Percentiles rank a stretch among this genome's conserved stretches.
phyloP scores from a whole-genome alignment of 345 rosid genomes.

The Excoecaria agallocha region DNA sequence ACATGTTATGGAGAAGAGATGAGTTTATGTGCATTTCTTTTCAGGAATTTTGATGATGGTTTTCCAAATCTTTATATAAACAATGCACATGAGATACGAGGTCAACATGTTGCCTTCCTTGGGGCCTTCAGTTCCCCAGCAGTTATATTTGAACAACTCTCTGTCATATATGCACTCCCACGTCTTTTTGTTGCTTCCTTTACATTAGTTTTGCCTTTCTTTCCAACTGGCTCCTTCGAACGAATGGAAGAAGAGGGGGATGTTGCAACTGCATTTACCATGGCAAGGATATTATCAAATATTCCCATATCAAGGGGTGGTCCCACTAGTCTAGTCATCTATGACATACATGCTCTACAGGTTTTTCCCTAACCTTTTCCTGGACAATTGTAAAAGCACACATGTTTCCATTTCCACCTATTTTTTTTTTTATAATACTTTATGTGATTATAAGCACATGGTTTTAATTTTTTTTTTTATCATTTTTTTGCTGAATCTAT shows the following conservation, averaged over 20 bases:
- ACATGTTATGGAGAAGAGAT: neutral
- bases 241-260: slow-evolving; percentile 99
- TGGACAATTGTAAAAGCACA: neutral
- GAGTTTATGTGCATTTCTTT: slow-evolving; percentile 12
- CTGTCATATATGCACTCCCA: slow-evolving; percentile 92
- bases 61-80: slow-evolving; percentile 91
- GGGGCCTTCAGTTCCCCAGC: slow-evolving; percentile 89
- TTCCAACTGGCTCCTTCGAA: slow-evolving; percentile 97
- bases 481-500: neutral
- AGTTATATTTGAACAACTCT: slow-evolving; percentile 93
- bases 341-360: slow-evolving; percentile 97
- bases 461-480: neutral
- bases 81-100: slow-evolving; percentile 86
- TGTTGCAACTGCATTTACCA: slow-evolving; percentile 96
- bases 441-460: neutral
- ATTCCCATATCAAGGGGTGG: slow-evolving; percentile 98
- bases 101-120: slow-evolving; percentile 95
- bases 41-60: slow-evolving; percentile 94
- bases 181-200: slow-evolving; percentile 90
- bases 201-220: slow-evolving; percentile 88
- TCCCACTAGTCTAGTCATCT: slow-evolving; percentile 91
- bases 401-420: neutral
- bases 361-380: slow-evolving; percentile 26
- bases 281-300: slow-evolving; percentile 93
- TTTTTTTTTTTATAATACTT: neutral